Evolutionary conservation across 371 early-diverging fungal genomes (phyloP), one percentile per base, ranked within the genome.

Genomic region (Lichtheimia ramosa): DNA sequence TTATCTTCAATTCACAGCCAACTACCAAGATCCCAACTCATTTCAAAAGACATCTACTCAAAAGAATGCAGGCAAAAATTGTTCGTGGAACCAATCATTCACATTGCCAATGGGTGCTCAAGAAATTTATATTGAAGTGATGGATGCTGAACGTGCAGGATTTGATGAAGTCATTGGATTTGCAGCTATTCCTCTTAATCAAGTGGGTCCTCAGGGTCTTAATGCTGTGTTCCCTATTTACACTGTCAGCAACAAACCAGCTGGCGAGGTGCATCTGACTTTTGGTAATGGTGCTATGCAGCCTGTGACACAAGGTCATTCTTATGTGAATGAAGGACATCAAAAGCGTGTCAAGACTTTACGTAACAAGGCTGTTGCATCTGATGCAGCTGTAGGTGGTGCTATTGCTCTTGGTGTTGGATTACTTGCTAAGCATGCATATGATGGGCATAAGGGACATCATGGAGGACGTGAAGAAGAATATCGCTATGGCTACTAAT

Each of bases 11-110:
- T 81, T 82, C 68, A 63, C 81, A 12, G 66, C 82, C 62, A 61
- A 81, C 56, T 61, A 69, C 50, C 58, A 60, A 34, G 66, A 85
- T 46, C 59, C 75, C 63, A 71, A 81, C 48, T 60, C 77, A 14
- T 85, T 67, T 72, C 73, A 81, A 57, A 78, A 75, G 69, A 85
- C 85, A 14, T 81, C 73, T 58, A 77, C 77, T 48, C 79, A 79
- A 66, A 83, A 83, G 70, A 60, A 82, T 28, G 78, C 72, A 21
- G 85, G 83, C 71, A 73, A 79, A 50, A 65, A 66, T 34, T 71
- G 83, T 0, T 65, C 68, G 42, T 85, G 85, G 85, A 82, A 85
- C 70, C 83, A 85, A 65, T 59, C 79, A 51, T 83, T 85, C 56
- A 68, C 51, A 13, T 25, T 80, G 48, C 63, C 80, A 3, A 70